A percentile compares a stretch with the other conserved stretches of the same genome.
These are phyloP conservation scores for Yarrowia phangngaensis DNA, from an alignment of 805 yeast genomes.

Conservation along the genomic window DNA sequence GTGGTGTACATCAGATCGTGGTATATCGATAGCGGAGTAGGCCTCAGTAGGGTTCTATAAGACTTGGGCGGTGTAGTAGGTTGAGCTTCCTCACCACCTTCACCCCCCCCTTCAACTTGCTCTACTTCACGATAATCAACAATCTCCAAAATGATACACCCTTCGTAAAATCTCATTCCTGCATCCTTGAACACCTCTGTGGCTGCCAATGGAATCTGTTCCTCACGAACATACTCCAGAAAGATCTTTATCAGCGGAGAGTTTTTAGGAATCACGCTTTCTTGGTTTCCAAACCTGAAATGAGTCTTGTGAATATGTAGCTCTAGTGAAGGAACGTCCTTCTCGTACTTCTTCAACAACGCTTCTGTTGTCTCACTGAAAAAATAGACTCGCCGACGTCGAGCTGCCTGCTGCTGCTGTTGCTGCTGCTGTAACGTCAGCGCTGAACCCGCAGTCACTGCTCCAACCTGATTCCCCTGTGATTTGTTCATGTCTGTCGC, in stretches of 20 bases:
- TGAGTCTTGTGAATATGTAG: slow-evolving; percentile 90
- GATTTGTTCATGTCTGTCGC: slow-evolving; percentile 21
- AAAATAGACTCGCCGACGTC: slow-evolving; percentile 23
- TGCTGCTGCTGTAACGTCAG: slow-evolving; percentile 12
- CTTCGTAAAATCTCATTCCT: slow-evolving; percentile 79
- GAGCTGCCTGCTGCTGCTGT: slow-evolving; percentile 15
- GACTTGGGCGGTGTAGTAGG: slow-evolving; percentile 55
- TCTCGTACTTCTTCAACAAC: slow-evolving; percentile 69
- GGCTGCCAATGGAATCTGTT: slow-evolving; percentile 83
- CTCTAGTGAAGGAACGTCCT: slow-evolving; percentile 74
- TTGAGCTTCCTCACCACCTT: neutral
- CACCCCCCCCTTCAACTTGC: too few species aligned
- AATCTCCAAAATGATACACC: slow-evolving; percentile 81
- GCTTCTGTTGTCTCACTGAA: slow-evolving; percentile 66
- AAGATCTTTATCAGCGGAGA: slow-evolving; percentile 73
- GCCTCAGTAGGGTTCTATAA: slow-evolving; percentile 71
- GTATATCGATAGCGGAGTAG: slow-evolving; percentile 75
- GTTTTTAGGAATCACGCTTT: slow-evolving; percentile 76
- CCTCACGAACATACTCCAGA: slow-evolving; percentile 69
- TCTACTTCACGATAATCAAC: slow-evolving; percentile 62
- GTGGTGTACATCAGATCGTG: slow-evolving; percentile 83
- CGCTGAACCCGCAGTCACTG: neutral
- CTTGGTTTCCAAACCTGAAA: slow-evolving; percentile 86
- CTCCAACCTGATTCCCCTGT: slow-evolving; percentile 19
- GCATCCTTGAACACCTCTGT: slow-evolving; percentile 87